phyloP scores from a whole-genome alignment of 352 stramenopile species.

The Phytopythium oedochilum region DNA sequence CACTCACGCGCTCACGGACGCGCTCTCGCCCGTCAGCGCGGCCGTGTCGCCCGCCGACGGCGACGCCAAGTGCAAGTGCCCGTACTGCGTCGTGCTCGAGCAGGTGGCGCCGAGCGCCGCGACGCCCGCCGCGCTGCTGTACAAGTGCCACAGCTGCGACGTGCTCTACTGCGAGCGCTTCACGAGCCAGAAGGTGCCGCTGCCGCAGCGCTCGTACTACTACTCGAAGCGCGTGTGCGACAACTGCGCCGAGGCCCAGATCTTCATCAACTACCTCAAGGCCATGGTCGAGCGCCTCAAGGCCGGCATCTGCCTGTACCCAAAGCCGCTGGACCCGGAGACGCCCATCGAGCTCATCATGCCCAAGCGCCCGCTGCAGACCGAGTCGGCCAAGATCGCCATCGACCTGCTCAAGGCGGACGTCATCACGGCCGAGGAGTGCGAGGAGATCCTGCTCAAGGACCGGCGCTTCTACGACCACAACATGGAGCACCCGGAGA shows the following conservation, averaged over 20 bases:
- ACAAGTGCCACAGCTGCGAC: slow-evolving; percentile 84
- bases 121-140: slow-evolving; percentile 39
- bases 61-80: slow-evolving; percentile 66
- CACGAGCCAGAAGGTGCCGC: slow-evolving; percentile 70
- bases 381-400: slow-evolving; percentile 79
- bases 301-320: slow-evolving; percentile 83
- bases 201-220: slow-evolving; percentile 77
- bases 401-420: slow-evolving; percentile 82
- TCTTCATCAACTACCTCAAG: slow-evolving; percentile 83
- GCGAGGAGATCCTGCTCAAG: slow-evolving; percentile 79
- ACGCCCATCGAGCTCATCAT: slow-evolving; percentile 86
- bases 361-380: slow-evolving; percentile 79
- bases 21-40: slow-evolving; percentile 51
- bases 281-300: slow-evolving; percentile 84
- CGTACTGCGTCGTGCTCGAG: slow-evolving; percentile 47
- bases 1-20: slow-evolving; percentile 35
- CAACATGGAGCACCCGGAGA: slow-evolving; percentile 80
- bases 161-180: slow-evolving; percentile 77
- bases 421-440: slow-evolving; percentile 83
- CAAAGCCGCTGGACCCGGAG: slow-evolving; percentile 75
- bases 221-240: slow-evolving; percentile 87
- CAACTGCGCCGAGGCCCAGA: slow-evolving; percentile 78
- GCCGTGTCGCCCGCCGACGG: slow-evolving; percentile 42
- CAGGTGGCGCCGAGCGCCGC: slow-evolving; percentile 13
- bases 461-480: slow-evolving; percentile 84